A percentile compares a stretch with the other conserved stretches of the same genome.
Evolutionary conservation across 768 basidiomycete genomes (phyloP).

Genomic region (Termitomyces sp.): DNA sequence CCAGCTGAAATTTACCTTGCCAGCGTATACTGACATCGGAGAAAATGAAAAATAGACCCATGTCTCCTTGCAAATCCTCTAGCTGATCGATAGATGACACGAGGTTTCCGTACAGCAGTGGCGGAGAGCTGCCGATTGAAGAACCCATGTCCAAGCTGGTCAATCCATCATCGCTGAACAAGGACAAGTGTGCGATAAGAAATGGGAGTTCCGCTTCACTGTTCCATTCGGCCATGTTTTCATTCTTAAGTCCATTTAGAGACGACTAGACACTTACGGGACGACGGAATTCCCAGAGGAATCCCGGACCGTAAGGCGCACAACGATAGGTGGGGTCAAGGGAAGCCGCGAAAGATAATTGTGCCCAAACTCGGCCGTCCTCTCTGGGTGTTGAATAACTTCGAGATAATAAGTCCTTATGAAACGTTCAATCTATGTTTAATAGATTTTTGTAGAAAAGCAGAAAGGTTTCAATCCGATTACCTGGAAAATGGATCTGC

Average conservation of each 20-base stretch:
- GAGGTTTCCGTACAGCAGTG: constrained; percentile 78
- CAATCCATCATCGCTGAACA: constrained; percentile 66
- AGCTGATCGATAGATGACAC: constrained; percentile 79
- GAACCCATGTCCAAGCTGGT: constrained; percentile 62
- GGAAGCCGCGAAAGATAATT: constrained; percentile 75
- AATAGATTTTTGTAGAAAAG: neutral
- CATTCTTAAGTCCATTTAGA: constrained; percentile 3
- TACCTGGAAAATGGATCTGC: constrained; percentile 52
- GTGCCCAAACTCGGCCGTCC: constrained; percentile 77
- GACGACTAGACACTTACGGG: constrained; percentile 54
- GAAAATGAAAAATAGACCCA: constrained; percentile 85
- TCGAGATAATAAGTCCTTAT: constrained; percentile 71
- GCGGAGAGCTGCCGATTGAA: constrained; percentile 45
- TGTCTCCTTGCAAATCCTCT: constrained; percentile 74
- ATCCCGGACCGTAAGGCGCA: constrained; percentile 73
- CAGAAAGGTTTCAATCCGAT: constrained; percentile 3
- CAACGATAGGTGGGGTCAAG: constrained; percentile 79
- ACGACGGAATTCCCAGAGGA: constrained; percentile 63
- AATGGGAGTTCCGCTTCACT: constrained; percentile 88
- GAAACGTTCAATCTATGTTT: constrained; percentile 15
- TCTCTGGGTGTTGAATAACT: constrained; percentile 80
- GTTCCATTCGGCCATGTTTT: constrained; percentile 16
- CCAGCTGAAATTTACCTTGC: constrained; percentile 71
- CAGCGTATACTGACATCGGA: constrained; percentile 85
- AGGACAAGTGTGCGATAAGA: constrained; percentile 76